A percentile compares a stretch with the other conserved stretches of the same genome.
Conservation (phyloP, 495 filamentous ascomycete genomes). For the Neurospora sp. region DNA sequence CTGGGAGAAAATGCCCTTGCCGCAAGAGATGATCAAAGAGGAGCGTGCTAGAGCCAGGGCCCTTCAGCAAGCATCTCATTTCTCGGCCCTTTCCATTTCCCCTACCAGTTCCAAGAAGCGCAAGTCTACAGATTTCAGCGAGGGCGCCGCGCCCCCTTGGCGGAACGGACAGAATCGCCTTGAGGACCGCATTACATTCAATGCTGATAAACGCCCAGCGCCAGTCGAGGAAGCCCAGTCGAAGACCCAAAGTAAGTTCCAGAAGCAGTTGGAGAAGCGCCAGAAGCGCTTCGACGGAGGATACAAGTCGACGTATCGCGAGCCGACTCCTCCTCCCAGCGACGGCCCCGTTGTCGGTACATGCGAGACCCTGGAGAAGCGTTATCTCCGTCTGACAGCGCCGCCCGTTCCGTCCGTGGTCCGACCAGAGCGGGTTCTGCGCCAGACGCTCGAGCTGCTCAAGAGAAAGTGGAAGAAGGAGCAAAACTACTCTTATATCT, state of each 20-base stretch:
- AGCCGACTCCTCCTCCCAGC: constrained; percentile 47
- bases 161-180: constrained; percentile 57
- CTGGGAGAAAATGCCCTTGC: constrained; percentile 77
- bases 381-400: constrained; percentile 85
- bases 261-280: constrained; percentile 79
- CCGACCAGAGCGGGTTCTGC: constrained; percentile 70
- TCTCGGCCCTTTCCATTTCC: constrained; percentile 7
- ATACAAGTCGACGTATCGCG: constrained; percentile 50
- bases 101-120: constrained; percentile 51
- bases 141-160: constrained; percentile 55
- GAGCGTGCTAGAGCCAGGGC: constrained; percentile 45
- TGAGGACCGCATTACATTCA: constrained; percentile 67
- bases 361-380: constrained; percentile 80
- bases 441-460: constrained; percentile 73
- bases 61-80: background rate
- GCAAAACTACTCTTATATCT: constrained; percentile 92
- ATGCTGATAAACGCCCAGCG: constrained; percentile 45
- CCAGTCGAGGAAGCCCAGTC: constrained; percentile 31
- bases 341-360: constrained; percentile 79
- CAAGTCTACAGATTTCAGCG: constrained; percentile 59
- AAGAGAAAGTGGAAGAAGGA: constrained; percentile 93
- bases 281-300: constrained; percentile 73
- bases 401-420: constrained; percentile 78
- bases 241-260: constrained; percentile 66
- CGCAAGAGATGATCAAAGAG: constrained; percentile 71